Evolutionary conservation across 768 basidiomycete species (phyloP), one percentile per base, ranked within the genome.

Genomic region (Xerocomus potaroensis): DNA sequence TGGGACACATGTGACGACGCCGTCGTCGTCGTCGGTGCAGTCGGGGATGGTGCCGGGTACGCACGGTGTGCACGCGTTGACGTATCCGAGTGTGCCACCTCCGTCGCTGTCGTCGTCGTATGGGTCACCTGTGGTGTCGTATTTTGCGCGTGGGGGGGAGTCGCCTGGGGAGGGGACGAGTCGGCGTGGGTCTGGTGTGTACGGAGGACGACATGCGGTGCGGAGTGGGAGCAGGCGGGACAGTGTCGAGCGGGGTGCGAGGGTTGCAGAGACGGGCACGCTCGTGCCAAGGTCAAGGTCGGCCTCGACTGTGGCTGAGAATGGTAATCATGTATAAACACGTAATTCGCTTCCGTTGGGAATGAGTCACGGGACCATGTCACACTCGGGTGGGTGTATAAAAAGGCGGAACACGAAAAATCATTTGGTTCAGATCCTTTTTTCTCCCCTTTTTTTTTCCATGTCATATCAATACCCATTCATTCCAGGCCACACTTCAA

Each of bases 61-160:
- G 32, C 26, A 47, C 6, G 45, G 45, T 2, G 45, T 46, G 39
- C 64, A 69, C 40, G 63, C 73, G 12, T 72, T 91, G 41, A 77
- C 86, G 5, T 92, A 92, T 56, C 89, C 89, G 0, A 83, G 81
- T 6, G 90, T 91, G 0, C 89, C 90, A 2, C 89, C 89, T 10
- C 89, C 89, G 3, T 87, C 85, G 2, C 65, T 89, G 22, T 86
- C 84, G 5, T 86, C 84, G 7, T 87, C 85, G 9, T 83, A 87
- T 54, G 88, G 88, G 12, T 84, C 83, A 5, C 83, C 85, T 8
- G 73, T 72, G 21, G 73, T 78, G 15, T 70, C 76, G 11, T 74
- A 70, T 51, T 45, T 59, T 45, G 69, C 73, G 14, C n/a, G n/a
- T n/a, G 68, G 75, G n/a, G 79, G 80, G n/a, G 50, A 66, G 36